Base-by-base conservation (phyloP, 1,284 basidiomycete genomes). In the Peniophora sp. region DNA sequence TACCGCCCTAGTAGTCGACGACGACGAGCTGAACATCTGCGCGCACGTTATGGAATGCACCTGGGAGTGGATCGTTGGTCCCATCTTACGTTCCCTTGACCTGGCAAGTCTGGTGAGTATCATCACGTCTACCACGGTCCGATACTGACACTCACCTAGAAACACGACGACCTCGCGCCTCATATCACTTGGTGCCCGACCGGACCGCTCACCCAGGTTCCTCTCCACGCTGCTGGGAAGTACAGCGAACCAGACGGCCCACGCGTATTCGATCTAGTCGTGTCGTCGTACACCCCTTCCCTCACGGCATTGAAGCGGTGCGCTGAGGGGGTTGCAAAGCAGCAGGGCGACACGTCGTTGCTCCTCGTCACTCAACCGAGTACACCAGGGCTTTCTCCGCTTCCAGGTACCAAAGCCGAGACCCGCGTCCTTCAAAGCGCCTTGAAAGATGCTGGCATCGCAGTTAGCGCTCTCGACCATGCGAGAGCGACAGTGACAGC, bases 141-240 rank as follows among this genome's bases (percentile, higher is more conserved):
- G 34, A 10, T n/a, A n/a, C n/a, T n/a, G n/a, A 36, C 34, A 10
- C 10, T 10, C 34, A 10, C 34, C 10, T 36, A 41, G 37, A n/a
- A 8, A 8, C 15, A 6, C 37, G n/a, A 20, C 37, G 37, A 41
- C 8, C 37, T 8, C 15, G 43, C n/a, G n/a, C 51, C 52, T 1
- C 59, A 58, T 3, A 39, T 62, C 3, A 59, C 54, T 52, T 62
- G 60, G 58, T 60, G 57, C 37, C 53, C 56, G 9, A 60, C 61
- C 14, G 61, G 61, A 12, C 52, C 55, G 11, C 53, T 63, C 1
- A 50, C 59, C 23, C 53, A 53, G 14, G 53, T 62, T n/a, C 60
- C 61, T 9, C 51, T 63, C 20, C 61, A 63, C 36, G 61, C 61
- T 11, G 61, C 61, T 3, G 58, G 59, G 1, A 49, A 53, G 12